Percentiles rank a stretch among this genome's conserved stretches.
These are phyloP conservation scores for Plasmodium inui DNA, from an alignment of 169 alveolate species.

Conservation along the genomic window DNA sequence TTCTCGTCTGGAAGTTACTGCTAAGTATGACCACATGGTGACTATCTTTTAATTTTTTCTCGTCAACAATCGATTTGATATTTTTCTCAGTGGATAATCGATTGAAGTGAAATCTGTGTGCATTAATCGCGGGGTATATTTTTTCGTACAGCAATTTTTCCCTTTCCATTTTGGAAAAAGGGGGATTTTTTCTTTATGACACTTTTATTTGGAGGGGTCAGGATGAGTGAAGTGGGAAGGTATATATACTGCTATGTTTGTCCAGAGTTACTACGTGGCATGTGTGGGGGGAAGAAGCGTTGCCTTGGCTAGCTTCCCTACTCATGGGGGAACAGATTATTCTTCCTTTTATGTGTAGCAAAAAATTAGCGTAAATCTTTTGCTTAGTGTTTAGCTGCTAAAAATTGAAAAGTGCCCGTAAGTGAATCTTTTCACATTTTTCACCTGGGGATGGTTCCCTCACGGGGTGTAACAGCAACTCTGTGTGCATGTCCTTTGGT, in stretches of 20 bases:
- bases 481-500: neutral
- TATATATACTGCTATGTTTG: neutral
- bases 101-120: conserved; percentile 6
- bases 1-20: conserved; percentile 27
- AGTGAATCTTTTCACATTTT: neutral
- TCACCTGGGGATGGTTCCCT: neutral
- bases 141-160: conserved; percentile 19
- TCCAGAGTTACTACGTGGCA: no score
- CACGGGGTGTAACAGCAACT: neutral
- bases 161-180: conserved; percentile 8
- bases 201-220: neutral
- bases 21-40: conserved; percentile 12
- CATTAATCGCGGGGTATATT: conserved; percentile 4
- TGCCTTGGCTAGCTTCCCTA: neutral
- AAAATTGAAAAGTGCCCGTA: neutral
- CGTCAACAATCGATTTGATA: conserved; percentile 1
- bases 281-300: no score
- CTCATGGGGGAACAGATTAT: neutral
- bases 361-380: neutral
- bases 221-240: neutral
- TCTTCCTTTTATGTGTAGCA: neutral
- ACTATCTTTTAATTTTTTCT: conserved; percentile 8
- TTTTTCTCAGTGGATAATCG: conserved; percentile 24
- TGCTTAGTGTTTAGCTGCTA: neutral
- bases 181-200: neutral